A percentile compares a stretch with the other conserved stretches of the same genome.
phyloP scores from a whole-genome alignment of 2,329 filamentous ascomycete genomes.

The Colletotrichum sp. region DNA sequence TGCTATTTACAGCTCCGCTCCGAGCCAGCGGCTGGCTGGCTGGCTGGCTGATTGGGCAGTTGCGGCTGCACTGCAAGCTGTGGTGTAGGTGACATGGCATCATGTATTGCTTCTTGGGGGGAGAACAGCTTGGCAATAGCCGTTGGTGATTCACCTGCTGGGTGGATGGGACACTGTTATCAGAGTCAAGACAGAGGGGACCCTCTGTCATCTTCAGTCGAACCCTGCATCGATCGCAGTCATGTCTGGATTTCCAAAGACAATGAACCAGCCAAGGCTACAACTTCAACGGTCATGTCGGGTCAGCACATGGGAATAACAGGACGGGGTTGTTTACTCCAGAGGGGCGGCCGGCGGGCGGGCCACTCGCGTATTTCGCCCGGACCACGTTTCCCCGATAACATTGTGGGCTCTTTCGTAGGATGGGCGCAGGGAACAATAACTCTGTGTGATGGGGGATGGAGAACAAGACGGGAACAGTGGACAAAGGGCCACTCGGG shows the following conservation, averaged over 20 bases:
- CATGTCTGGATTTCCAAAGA: not conserved
- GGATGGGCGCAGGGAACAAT: not conserved
- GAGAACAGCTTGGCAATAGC: slow-evolving; percentile 11
- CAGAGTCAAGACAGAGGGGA: not conserved
- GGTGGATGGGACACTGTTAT: not conserved
- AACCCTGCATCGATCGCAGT: not conserved
- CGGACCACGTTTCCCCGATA: not conserved
- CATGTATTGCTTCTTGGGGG: not conserved
- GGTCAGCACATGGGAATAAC: not conserved
- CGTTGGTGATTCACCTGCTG: not conserved
- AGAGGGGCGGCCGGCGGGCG: not conserved
- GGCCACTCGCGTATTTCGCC: not conserved
- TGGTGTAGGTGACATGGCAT: not conserved
- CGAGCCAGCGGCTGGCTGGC: not conserved
- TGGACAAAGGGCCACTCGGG: not conserved
- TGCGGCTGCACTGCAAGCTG: not conserved
- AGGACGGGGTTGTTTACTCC: not conserved
- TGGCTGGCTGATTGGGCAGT: not conserved
- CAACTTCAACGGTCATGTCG: not conserved
- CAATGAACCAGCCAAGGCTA: not conserved
- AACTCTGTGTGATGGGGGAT: not conserved
- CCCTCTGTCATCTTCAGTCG: not conserved
- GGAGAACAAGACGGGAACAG: not conserved
- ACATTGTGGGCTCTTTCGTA: not conserved
- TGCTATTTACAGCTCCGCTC: slow-evolving; percentile 5